Evolutionary conservation across 306 rosid genomes (phyloP).

Genomic region (Alnus rubra): DNA sequence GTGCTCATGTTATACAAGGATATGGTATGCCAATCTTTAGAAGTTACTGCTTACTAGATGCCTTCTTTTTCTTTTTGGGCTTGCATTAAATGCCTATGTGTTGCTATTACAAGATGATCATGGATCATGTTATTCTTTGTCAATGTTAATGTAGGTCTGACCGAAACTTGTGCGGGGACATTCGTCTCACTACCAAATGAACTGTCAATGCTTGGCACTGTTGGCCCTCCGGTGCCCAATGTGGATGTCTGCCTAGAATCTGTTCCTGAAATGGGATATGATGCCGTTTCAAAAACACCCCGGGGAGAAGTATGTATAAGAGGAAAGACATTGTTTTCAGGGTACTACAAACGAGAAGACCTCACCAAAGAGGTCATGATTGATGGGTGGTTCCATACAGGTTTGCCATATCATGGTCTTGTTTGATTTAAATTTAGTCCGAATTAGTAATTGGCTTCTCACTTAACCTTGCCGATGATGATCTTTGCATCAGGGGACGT

Average conservation of each 20-base stretch:
- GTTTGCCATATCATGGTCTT: conserved; percentile 40
- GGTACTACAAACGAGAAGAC: conserved; percentile 91
- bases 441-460: conserved; percentile 4
- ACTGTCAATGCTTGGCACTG: conserved; percentile 80
- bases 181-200: conserved; percentile 90
- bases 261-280: conserved; percentile 96
- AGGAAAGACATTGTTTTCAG: conserved; percentile 83
- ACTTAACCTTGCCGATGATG: conserved; percentile 20
- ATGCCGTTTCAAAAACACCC: conserved; percentile 69
- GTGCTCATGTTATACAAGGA: conserved; percentile 96
- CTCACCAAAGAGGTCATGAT: conserved; percentile 83
- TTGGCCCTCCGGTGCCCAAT: conserved; percentile 98
- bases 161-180: conserved; percentile 97
- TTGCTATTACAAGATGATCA: conserved; percentile 15
- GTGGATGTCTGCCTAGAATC: conserved; percentile 90
- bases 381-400: conserved; percentile 98
- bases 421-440: conserved; percentile 17
- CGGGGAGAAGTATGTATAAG: conserved; percentile 87
- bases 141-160: conserved; percentile 61
- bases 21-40: conserved; percentile 60
- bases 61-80: background rate
- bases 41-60: background rate
- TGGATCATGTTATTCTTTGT: conserved; percentile 28
- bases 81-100: background rate
- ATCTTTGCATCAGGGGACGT: conserved; percentile 72